A percentile compares a stretch with the other conserved stretches of the same genome.
These are phyloP conservation scores for Panellus pusillus DNA, from an alignment of 768 basidiomycete genomes.

Conservation along the genomic window DNA sequence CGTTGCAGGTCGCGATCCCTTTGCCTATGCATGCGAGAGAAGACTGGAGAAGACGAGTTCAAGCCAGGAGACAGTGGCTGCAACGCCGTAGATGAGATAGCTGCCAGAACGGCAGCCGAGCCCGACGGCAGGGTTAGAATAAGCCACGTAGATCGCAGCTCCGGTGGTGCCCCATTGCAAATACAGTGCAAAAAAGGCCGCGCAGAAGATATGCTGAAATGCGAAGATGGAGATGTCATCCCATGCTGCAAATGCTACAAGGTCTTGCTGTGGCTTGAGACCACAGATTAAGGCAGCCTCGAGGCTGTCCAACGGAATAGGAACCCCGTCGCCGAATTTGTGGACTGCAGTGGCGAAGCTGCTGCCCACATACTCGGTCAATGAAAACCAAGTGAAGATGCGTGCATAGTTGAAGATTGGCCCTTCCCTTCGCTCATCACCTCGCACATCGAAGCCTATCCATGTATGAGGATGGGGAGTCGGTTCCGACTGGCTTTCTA, in stretches of 20 bases:
- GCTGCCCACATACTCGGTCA: background rate
- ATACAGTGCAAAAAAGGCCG: slow-evolving; percentile 26
- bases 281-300: background rate
- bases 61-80: too few species aligned
- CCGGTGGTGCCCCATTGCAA: slow-evolving; percentile 32
- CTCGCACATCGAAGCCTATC: slow-evolving; percentile 4
- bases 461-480: background rate
- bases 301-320: background rate
- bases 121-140: slow-evolving; percentile 20
- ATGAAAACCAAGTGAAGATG: slow-evolving; percentile 11
- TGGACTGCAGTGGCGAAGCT: background rate
- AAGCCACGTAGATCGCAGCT: slow-evolving; percentile 25
- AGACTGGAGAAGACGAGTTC: too few species aligned
- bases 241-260: background rate
- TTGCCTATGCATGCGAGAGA: too few species aligned
- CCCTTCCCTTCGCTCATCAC: slow-evolving; percentile 11
- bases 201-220: slow-evolving; percentile 22
- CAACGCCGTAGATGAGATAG: too few species aligned
- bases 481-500: too few species aligned
- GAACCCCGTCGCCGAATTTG: background rate
- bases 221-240: background rate
- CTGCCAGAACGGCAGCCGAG: slow-evolving; percentile 33
- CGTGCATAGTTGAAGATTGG: slow-evolving; percentile 14
- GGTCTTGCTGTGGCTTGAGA: background rate
- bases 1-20: slow-evolving; percentile 3